These are phyloP conservation scores for Phytophthora crassamura DNA, from an alignment of 352 stramenopile genomes.

Conservation along the genomic window DNA sequence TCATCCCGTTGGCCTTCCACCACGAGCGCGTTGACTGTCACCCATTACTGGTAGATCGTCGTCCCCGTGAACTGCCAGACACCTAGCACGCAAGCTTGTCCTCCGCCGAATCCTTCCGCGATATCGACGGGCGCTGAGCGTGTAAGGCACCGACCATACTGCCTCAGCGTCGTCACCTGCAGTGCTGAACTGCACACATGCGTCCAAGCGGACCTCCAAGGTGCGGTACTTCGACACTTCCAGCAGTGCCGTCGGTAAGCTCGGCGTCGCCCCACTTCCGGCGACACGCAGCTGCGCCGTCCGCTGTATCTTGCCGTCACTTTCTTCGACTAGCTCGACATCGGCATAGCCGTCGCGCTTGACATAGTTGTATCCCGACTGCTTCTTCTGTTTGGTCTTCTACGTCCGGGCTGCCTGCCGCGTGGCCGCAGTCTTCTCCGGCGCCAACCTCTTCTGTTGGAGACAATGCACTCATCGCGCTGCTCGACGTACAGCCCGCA, in stretches of 20 bases:
- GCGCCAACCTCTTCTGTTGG: background rate
- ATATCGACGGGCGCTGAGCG: constrained; percentile 5
- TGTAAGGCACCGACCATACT: background rate
- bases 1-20: constrained; percentile 7
- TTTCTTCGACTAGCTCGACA: background rate
- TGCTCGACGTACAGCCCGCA: background rate
- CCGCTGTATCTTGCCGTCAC: background rate
- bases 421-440: too few species aligned
- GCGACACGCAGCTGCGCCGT: constrained; percentile 3
- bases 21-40: constrained; percentile 1
- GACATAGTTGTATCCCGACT: constrained; percentile 4
- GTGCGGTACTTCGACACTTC: background rate
- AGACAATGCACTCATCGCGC: background rate
- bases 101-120: constrained; percentile 20
- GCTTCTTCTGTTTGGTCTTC: too few species aligned
- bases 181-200: background rate
- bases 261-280: background rate
- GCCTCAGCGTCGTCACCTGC: background rate
- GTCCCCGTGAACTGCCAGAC: constrained; percentile 6
- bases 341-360: constrained; percentile 5
- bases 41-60: background rate
- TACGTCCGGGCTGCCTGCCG: too few species aligned
- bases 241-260: constrained; percentile 10
- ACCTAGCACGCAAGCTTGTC: background rate
- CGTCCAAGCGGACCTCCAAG: constrained; percentile 10